Evolutionary conservation across 176 grass and related monocot species (phyloP).

Genomic region (Hsuehochloa calcarea): DNA sequence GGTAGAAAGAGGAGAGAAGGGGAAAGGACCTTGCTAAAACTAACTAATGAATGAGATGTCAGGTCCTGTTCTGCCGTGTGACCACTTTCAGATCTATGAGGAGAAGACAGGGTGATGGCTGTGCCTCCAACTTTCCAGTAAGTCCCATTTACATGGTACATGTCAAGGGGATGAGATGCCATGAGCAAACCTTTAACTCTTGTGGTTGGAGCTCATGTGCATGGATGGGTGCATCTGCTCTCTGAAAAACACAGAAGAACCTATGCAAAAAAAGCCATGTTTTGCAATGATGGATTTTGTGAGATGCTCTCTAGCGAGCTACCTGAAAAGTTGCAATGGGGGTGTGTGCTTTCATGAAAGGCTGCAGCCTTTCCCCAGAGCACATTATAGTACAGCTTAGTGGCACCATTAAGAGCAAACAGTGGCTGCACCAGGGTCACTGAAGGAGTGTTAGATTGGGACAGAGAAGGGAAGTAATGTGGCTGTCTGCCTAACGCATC

Average conservation of each 20-base stretch:
- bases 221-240: background rate
- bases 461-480: conserved; percentile 18
- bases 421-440: background rate
- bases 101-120: background rate
- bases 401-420: conserved; percentile 28
- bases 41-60: background rate
- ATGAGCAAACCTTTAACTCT: conserved; percentile 32
- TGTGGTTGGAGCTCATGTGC: conserved; percentile 20
- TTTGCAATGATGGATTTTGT: conserved; percentile 28
- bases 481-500: conserved; percentile 1
- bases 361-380: conserved; percentile 5
- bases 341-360: conserved; percentile 20
- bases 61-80: background rate
- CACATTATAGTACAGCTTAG: conserved; percentile 25
- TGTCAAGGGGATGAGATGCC: conserved; percentile 42
- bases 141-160: conserved; percentile 8
- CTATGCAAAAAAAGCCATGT: background rate
- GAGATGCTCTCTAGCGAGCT: background rate
- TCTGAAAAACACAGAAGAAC: conserved; percentile 16
- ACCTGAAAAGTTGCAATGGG: conserved; percentile 39
- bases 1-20: background rate
- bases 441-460: conserved; percentile 11
- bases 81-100: conserved; percentile 34
- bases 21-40: background rate
- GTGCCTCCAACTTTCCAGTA: background rate